A percentile compares a stretch with the other conserved stretches of the same genome.
These are phyloP conservation scores for Russula ochroleuca DNA, from an alignment of 768 basidiomycete genomes.

Conservation along the genomic window DNA sequence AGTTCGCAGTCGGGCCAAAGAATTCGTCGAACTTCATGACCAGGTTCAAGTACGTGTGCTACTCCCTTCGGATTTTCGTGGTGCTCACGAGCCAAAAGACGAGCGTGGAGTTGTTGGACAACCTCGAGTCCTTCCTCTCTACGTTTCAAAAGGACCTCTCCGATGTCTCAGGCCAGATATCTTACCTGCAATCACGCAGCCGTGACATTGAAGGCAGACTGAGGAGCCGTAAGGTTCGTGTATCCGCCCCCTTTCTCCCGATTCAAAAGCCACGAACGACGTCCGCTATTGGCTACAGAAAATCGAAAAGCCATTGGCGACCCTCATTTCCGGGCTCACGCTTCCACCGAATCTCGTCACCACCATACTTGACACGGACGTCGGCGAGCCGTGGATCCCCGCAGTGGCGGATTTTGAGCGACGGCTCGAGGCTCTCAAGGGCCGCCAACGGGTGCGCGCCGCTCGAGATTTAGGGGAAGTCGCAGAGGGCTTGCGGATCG, in stretches of 20 bases:
- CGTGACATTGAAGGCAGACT: slow-evolving; percentile 86
- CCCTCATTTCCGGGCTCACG: slow-evolving; percentile 72
- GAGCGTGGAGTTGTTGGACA: slow-evolving; percentile 79
- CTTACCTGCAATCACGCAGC: slow-evolving; percentile 86
- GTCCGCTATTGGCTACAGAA: slow-evolving; percentile 45
- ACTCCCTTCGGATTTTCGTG: background rate
- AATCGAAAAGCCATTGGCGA: slow-evolving; percentile 84
- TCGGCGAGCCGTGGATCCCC: slow-evolving; percentile 84
- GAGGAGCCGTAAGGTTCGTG: slow-evolving; percentile 73
- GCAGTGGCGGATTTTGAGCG: slow-evolving; percentile 78
- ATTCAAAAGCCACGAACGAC: background rate
- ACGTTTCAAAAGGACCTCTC: slow-evolving; percentile 95
- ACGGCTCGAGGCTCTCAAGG: slow-evolving; percentile 60
- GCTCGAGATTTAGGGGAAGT: slow-evolving; percentile 80
- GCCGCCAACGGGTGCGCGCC: slow-evolving; percentile 79
- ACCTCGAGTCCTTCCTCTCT: slow-evolving; percentile 85
- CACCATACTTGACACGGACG: slow-evolving; percentile 76
- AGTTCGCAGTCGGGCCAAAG: slow-evolving; percentile 46
- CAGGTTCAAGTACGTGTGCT: slow-evolving; percentile 68
- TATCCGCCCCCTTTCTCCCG: slow-evolving; percentile 9
- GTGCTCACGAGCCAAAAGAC: slow-evolving; percentile 48
- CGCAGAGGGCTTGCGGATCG: slow-evolving; percentile 81
- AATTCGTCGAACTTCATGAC: slow-evolving; percentile 85
- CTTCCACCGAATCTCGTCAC: slow-evolving; percentile 76
- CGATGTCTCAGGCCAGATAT: slow-evolving; percentile 93